Conservation (phyloP, 352 stramenopile genomes). For the Globisporangium radiosum region DNA sequence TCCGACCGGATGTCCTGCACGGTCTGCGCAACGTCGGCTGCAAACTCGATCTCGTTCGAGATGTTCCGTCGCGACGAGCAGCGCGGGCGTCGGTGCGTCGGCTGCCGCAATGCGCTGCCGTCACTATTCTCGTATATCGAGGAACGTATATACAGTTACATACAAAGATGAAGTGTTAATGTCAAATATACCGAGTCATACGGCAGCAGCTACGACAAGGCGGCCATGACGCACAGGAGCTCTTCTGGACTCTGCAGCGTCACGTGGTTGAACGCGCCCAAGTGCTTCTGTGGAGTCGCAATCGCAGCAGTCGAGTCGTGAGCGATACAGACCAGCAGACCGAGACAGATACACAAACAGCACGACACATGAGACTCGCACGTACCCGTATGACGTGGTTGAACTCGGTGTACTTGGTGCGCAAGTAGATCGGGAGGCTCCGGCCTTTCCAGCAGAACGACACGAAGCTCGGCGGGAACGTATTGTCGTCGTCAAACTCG, state of each 20-base stretch:
- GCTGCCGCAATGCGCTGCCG: conserved; percentile 54
- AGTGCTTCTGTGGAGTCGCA: conserved; percentile 53
- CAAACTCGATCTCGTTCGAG: conserved; percentile 80
- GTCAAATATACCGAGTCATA: background rate
- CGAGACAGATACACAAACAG: too few relatives aligned
- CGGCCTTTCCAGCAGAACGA: conserved; percentile 88
- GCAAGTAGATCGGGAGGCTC: conserved; percentile 78
- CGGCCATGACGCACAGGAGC: conserved; percentile 42
- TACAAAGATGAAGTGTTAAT: background rate
- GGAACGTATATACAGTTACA: conserved; percentile 2
- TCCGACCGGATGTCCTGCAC: conserved; percentile 82
- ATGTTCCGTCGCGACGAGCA: conserved; percentile 67
- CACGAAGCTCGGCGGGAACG: conserved; percentile 59
- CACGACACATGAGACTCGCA: background rate
- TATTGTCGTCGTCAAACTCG: conserved; percentile 58
- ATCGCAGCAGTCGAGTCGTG: conserved; percentile 6
- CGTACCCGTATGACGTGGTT: conserved; percentile 82
- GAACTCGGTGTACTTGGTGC: conserved; percentile 86
- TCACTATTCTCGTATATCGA: conserved; percentile 25
- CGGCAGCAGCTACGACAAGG: background rate
- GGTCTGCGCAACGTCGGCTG: conserved; percentile 52
- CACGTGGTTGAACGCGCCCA: conserved; percentile 69
- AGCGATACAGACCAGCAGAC: too few relatives aligned
- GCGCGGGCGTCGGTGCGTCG: conserved; percentile 48
- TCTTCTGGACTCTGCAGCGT: conserved; percentile 70